These are phyloP conservation scores for Chernovozyma aurita DNA, from an alignment of 1,139 yeast species.

Conservation along the genomic window DNA sequence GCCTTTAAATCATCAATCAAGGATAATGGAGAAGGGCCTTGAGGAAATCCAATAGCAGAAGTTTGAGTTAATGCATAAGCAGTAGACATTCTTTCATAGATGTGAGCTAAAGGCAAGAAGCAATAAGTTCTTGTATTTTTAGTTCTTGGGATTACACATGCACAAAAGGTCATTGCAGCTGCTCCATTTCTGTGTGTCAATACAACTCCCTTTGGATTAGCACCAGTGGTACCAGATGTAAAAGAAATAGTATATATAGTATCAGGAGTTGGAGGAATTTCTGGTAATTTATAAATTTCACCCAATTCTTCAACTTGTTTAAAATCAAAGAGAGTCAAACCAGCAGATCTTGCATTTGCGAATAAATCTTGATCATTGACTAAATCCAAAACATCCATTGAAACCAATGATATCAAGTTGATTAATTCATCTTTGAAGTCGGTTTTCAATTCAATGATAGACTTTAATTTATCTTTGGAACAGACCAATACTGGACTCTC, in stretches of 20 bases:
- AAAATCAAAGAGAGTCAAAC: slow-evolving; percentile 27
- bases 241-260: slow-evolving; percentile 36
- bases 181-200: slow-evolving; percentile 28
- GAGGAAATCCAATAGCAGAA: slow-evolving; percentile 38
- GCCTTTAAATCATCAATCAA: slow-evolving; percentile 34
- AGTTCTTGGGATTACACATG: slow-evolving; percentile 11
- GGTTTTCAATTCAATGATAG: slow-evolving; percentile 33
- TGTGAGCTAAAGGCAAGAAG: slow-evolving; percentile 47
- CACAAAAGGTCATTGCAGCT: slow-evolving; percentile 22
- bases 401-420: slow-evolving; percentile 31
- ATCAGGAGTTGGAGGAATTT: slow-evolving; percentile 24
- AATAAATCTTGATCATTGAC: slow-evolving; percentile 15
- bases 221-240: slow-evolving; percentile 42
- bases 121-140: slow-evolving; percentile 15
- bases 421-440: slow-evolving; percentile 16
- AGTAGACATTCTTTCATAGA: slow-evolving; percentile 47
- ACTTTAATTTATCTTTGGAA: slow-evolving; percentile 43
- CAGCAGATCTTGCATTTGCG: slow-evolving; percentile 18
- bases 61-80: slow-evolving; percentile 22
- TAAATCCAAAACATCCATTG: slow-evolving; percentile 44
- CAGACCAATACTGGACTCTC: slow-evolving; percentile 53
- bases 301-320: slow-evolving; percentile 28
- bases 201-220: slow-evolving; percentile 38
- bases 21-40: slow-evolving; percentile 30
- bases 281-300: slow-evolving; percentile 18